Base-by-base conservation (phyloP, 768 basidiomycete genomes). In the Suillus subalutaceus region DNA sequence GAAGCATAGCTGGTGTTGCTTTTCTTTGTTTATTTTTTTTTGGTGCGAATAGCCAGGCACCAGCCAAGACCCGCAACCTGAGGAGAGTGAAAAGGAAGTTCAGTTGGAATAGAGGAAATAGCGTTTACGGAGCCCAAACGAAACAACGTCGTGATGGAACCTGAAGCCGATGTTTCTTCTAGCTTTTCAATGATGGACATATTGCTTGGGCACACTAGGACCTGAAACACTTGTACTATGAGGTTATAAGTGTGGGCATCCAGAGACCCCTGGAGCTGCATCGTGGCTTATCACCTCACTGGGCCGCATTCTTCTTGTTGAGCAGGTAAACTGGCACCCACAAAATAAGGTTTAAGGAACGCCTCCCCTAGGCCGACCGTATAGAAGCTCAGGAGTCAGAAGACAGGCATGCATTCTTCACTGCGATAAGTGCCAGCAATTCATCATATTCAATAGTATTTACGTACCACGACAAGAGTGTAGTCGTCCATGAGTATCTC, bases 81-180 rank as follows among this genome's bases (percentile, higher is more conserved):
- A 12, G 57, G 38, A 23, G 58, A 59, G 26, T 58, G 37, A 38
- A 58, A 16, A 38, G n/a, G 23, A 23, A 7, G 7, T 18, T 18
- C 32, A 0, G 4, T 32, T 18, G 20, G 37, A 58, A 38, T 1
- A 23, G 57, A 23, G 38, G 23, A 9, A 40, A 41, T 59, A 40
- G 8, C 40, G 23, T 9, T 40, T 59, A 18, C 6, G 6, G 58
- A 6, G 40, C 40, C 38, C 16, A 59, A 26, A 40, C 58, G 58
- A 41, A 41, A 59, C 40, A 59, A 59, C 16, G 58, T 41, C 16
- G 58, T 59, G 40, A 41, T 59, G 58, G 58, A 59, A 41, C 58
- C 23, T 59, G 58, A 41, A 59, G 38, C 26, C 23, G 23, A 59
- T 9, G 58, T 41, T 59, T 59, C 58, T 59, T 59, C 38, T 26